Base-by-base conservation (phyloP, 805 yeast species). In the Metschnikowia hibisci region DNA sequence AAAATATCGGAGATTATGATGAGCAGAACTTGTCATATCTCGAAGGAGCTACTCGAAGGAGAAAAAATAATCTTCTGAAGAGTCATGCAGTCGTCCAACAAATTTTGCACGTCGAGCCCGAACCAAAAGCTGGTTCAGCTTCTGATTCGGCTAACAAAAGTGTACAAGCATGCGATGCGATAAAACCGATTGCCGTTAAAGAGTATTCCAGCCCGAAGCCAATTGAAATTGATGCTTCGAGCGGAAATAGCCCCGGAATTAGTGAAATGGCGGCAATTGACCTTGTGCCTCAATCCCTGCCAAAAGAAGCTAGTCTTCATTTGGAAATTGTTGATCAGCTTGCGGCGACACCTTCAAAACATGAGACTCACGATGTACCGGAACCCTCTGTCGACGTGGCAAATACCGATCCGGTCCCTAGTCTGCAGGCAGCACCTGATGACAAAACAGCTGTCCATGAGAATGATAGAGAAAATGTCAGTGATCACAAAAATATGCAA, bases 1-100 rank as follows among this genome's bases (percentile, higher is more conserved):
- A 58, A 14, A 60, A 64, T 28, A 40, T 64, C 4, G 71, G 70
- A 14, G 71, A 66, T 31, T 66, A 67, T 39, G 66, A 58, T 6
- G 72, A 64, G 42, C 51, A 53, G 3, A 60, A 66, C 43, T 26
- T 67, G 4, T 55, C 59, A 3, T 58, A 48, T 34, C 43, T 63
- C 25, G 71, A 67, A 28, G 46, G 35, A 8, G 40, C 42, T 10
- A 13, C 46, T 7, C 34, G 23, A 16, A 27, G 26, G 6, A 35
- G 27, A n/a, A 26, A 27, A 15, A 16, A 14, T 3, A 20, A 38
- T 12, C 28, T 34, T n/a, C 9, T 29, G 13, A 41, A 29, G n/a
- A 23, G 32, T 27, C 13, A n/a, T 20, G 16, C 32, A 11, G 12
- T 26, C 18, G n/a, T 30, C 27, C 33, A 22, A 13, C n/a, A 20